Evolutionary conservation across 345 rosid genomes (phyloP).

Genomic region (Salix exigua): DNA sequence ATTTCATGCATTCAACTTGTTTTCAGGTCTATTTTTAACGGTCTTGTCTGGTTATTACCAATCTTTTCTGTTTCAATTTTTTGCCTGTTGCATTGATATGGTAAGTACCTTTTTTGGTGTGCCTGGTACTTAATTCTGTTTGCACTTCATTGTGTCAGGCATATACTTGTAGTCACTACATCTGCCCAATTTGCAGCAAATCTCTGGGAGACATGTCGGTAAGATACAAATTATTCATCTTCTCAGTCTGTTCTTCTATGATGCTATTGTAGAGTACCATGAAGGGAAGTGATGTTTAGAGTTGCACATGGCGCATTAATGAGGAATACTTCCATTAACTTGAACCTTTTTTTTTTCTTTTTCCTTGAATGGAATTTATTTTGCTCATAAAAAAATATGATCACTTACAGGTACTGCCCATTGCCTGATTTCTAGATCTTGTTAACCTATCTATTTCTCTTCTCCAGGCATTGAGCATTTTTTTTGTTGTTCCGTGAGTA

Average conservation of each 20-base stretch:
- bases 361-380: not conserved
- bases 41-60: not conserved
- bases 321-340: not conserved
- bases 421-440: not conserved
- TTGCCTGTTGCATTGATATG: not conserved
- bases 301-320: not conserved
- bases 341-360: not conserved
- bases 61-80: not conserved
- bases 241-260: not conserved
- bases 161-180: slow-evolving; percentile 58
- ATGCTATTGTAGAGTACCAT: slow-evolving; percentile 1
- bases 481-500: too few relatives aligned
- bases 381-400: not conserved
- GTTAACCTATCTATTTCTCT: not conserved
- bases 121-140: slow-evolving; percentile 11
- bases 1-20: slow-evolving; percentile 63
- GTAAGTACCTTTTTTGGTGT: not conserved
- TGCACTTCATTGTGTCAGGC: slow-evolving; percentile 33
- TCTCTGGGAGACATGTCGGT: slow-evolving; percentile 68
- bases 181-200: slow-evolving; percentile 64
- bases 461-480: not conserved
- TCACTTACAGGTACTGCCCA: not conserved
- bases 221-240: slow-evolving; percentile 18
- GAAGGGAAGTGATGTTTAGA: not conserved
- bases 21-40: slow-evolving; percentile 42